phyloP scores from a whole-genome alignment of 176 grass and related monocot genomes.

The Dactylis glomerata region DNA sequence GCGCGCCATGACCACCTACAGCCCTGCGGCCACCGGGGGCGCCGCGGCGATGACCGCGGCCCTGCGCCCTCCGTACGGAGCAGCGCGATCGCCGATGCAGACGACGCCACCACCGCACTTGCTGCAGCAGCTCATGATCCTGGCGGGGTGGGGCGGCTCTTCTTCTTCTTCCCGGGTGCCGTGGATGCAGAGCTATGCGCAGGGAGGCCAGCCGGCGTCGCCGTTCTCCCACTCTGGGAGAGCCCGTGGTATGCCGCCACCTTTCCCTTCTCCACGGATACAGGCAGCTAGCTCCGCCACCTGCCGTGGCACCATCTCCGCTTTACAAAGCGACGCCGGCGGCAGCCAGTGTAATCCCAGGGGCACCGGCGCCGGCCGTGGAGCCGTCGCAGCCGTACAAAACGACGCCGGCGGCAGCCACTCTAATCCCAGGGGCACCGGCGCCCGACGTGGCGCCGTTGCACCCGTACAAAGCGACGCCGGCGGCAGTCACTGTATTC shows the following conservation, averaged over 20 bases:
- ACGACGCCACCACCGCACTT: conserved; percentile 8
- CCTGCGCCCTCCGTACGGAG: background rate
- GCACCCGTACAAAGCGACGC: background rate
- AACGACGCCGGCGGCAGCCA: background rate
- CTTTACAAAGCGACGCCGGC: background rate
- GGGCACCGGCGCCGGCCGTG: background rate
- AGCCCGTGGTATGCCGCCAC: background rate
- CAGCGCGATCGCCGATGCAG: background rate
- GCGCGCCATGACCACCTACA: background rate
- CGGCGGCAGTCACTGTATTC: background rate
- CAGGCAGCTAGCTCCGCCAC: background rate
- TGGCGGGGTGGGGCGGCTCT: conserved; percentile 26
- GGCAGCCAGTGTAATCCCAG: background rate
- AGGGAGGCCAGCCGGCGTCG: background rate
- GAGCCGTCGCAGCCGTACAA: background rate
- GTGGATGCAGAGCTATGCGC: conserved; percentile 26
- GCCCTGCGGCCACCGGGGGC: background rate
- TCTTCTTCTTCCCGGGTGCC: background rate
- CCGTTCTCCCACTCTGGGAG: background rate
- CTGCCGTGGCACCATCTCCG: too few relatives aligned
- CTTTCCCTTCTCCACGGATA: background rate
- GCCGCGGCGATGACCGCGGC: background rate
- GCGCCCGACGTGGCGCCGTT: background rate
- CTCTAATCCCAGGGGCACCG: background rate
- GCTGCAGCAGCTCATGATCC: conserved; percentile 42